These are phyloP conservation scores for Ilex paraguariensis DNA, from an alignment of 305 asterid species.

Conservation along the genomic window DNA sequence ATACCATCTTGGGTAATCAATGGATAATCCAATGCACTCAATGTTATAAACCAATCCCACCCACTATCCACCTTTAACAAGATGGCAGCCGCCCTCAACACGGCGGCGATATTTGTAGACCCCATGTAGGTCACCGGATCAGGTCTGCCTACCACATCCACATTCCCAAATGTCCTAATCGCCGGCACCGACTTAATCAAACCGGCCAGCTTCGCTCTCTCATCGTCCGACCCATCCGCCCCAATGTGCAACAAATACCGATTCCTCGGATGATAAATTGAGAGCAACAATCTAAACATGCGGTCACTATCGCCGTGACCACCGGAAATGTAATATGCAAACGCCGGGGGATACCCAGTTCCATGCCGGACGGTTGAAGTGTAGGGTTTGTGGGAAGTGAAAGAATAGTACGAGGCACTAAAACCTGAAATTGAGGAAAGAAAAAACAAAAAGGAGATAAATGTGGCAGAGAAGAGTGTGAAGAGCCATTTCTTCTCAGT, in stretches of 20 bases:
- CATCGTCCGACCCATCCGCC: slow-evolving; percentile 65
- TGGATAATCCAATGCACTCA: slow-evolving; percentile 88
- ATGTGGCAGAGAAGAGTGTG: slow-evolving; percentile 85
- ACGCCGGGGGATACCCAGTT: slow-evolving; percentile 75
- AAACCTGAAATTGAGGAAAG: slow-evolving; percentile 70
- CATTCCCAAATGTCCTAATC: slow-evolving; percentile 79
- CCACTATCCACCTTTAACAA: slow-evolving; percentile 70
- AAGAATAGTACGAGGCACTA: slow-evolving; percentile 60
- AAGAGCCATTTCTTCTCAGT: slow-evolving; percentile 94
- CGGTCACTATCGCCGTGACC: slow-evolving; percentile 69
- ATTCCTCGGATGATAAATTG: slow-evolving; percentile 98
- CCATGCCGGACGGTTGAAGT: slow-evolving; percentile 57
- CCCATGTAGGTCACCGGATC: slow-evolving; percentile 96
- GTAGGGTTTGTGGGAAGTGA: slow-evolving; percentile 55
- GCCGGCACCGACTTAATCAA: slow-evolving; percentile 73
- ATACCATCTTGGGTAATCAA: slow-evolving; percentile 92
- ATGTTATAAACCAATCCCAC: slow-evolving; percentile 96
- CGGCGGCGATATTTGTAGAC: slow-evolving; percentile 71
- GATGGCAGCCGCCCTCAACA: slow-evolving; percentile 75
- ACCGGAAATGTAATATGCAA: slow-evolving; percentile 88
- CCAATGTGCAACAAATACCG: slow-evolving; percentile 85
- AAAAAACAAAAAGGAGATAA: slow-evolving; percentile 66
- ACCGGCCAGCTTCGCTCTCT: slow-evolving; percentile 65
- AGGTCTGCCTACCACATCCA: slow-evolving; percentile 93
- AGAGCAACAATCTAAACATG: slow-evolving; percentile 70